phyloP scores from a whole-genome alignment of 176 grass and related monocot species.

The Ananas comosus region DNA sequence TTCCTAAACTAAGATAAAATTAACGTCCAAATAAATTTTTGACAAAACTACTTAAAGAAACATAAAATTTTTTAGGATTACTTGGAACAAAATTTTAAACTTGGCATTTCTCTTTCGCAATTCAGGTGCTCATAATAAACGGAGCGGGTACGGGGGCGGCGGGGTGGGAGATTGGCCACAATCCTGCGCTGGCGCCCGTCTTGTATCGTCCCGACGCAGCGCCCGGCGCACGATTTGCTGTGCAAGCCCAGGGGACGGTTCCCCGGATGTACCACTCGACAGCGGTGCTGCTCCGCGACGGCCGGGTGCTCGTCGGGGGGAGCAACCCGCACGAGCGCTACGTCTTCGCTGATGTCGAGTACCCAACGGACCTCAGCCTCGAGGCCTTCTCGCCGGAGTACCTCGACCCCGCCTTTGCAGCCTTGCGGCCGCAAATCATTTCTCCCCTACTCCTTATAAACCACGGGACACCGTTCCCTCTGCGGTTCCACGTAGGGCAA shows the following conservation, averaged over 20 bases:
- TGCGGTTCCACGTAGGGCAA: not conserved
- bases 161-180: slow-evolving; percentile 49
- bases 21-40: too few relatives aligned
- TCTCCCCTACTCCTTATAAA: slow-evolving; percentile 16
- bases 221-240: slow-evolving; percentile 34
- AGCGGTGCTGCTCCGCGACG: slow-evolving; percentile 50
- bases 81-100: too few relatives aligned
- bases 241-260: slow-evolving; percentile 32
- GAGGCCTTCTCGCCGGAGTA: slow-evolving; percentile 72
- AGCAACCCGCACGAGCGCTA: slow-evolving; percentile 81
- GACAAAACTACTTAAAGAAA: too few relatives aligned
- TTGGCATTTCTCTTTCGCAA: too few relatives aligned
- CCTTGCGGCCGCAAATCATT: slow-evolving; percentile 40
- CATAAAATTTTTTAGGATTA: too few relatives aligned
- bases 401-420: slow-evolving; percentile 33
- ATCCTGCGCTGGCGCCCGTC: slow-evolving; percentile 34
- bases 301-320: slow-evolving; percentile 62
- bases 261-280: slow-evolving; percentile 63
- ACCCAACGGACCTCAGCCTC: slow-evolving; percentile 75
- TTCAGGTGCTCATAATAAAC: slow-evolving; percentile 41
- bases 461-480: slow-evolving; percentile 21
- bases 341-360: slow-evolving; percentile 57
- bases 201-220: slow-evolving; percentile 34
- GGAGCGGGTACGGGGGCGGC: slow-evolving; percentile 53
- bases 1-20: too few relatives aligned